These are phyloP conservation scores for Sequoiadendron giganteum DNA, from an alignment of 75 land plant genomes.

Conservation along the genomic window DNA sequence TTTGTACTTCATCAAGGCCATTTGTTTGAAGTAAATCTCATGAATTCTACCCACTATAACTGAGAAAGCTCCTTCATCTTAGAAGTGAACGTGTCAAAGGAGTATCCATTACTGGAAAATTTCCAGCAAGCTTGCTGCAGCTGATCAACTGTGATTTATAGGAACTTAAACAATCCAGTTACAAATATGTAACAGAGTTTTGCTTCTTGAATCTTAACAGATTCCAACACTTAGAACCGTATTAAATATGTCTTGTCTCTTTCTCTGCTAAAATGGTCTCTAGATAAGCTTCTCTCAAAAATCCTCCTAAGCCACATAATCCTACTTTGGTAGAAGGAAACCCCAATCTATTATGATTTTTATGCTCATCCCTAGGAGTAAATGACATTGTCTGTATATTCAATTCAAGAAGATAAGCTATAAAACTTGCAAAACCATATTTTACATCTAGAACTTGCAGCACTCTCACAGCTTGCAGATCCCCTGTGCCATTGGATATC, in stretches of 20 bases:
- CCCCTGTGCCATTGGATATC: slow-evolving; percentile 68
- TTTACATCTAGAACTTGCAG: slow-evolving; percentile 84
- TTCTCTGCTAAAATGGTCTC: no score
- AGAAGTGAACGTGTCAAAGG: slow-evolving; percentile 72
- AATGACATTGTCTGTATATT: slow-evolving; percentile 87
- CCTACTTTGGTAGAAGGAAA: no score
- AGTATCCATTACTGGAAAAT: slow-evolving; percentile 76
- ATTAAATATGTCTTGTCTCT: no score
- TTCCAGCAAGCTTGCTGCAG: slow-evolving; percentile 71
- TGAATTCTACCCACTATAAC: slow-evolving; percentile 39
- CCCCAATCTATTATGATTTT: no score
- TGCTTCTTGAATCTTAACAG: no score
- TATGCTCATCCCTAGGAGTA: slow-evolving; percentile 92
- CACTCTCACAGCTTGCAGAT: slow-evolving; percentile 67
- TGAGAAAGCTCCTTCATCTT: slow-evolving; percentile 68
- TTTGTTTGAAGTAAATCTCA: slow-evolving; percentile 59
- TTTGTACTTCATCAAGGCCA: slow-evolving; percentile 82
- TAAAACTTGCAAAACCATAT: slow-evolving; percentile 88
- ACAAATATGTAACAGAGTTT: no score
- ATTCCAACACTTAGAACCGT: no score
- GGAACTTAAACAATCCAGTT: no score
- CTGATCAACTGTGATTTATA: no score
- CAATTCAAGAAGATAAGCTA: slow-evolving; percentile 68
- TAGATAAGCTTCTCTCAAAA: no score
- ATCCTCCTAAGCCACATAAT: no score